A percentile compares a stretch with the other conserved stretches of the same genome.
These are phyloP conservation scores for Neurospora tetraspora DNA, from an alignment of 495 filamentous ascomycete species.

Conservation along the genomic window DNA sequence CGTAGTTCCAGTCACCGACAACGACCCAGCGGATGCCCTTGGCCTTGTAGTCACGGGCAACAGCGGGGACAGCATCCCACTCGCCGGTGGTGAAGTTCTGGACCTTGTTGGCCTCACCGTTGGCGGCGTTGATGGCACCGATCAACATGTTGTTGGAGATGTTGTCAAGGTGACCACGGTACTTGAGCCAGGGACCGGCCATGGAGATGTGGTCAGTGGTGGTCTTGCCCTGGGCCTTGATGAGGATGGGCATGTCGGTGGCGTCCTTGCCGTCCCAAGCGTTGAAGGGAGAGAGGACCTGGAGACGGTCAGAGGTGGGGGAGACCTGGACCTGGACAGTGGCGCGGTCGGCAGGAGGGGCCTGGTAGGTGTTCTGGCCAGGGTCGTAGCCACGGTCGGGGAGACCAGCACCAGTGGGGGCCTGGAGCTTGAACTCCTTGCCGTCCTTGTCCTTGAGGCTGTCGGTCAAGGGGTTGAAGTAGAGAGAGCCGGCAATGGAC, in stretches of 20 bases:
- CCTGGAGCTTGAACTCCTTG: constrained; percentile 83
- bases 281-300: constrained; percentile 77
- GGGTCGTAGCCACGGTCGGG: constrained; percentile 81
- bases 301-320: constrained; percentile 84
- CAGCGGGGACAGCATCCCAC: constrained; percentile 80
- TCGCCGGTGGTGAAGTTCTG: constrained; percentile 81
- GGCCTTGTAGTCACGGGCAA: constrained; percentile 97
- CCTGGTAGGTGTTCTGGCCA: constrained; percentile 92
- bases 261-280: constrained; percentile 95
- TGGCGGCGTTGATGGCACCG: constrained; percentile 89
- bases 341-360: constrained; percentile 71
- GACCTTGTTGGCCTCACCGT: constrained; percentile 97
- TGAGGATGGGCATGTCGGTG: constrained; percentile 79
- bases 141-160: constrained; percentile 99
- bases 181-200: constrained; percentile 99
- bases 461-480: constrained; percentile 96
- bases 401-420: constrained; percentile 74
- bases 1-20: constrained; percentile 99
- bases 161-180: constrained; percentile 99
- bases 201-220: constrained; percentile 99
- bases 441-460: constrained; percentile 91
- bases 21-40: constrained; percentile 96
- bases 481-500: constrained; percentile 79
- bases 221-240: constrained; percentile 97
- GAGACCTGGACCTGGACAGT: constrained; percentile 73